phyloP scores from a whole-genome alignment of 139 green algal species.

The Chlorella sp. region DNA sequence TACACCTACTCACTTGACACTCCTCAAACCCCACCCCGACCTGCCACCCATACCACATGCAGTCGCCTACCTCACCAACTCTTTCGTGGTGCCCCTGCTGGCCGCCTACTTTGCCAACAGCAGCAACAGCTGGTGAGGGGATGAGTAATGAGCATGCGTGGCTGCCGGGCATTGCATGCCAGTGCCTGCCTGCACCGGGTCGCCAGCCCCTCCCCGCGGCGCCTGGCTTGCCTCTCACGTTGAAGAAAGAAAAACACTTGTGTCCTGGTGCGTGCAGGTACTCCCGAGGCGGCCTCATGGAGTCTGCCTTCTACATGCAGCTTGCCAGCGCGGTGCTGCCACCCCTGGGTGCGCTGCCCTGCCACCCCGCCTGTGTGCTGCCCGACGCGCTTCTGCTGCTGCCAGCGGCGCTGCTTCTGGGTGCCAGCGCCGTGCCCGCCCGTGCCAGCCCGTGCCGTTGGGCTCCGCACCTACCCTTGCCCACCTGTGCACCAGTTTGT shows the following conservation, averaged over 20 bases:
- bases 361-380: no score
- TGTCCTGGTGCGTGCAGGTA: constrained; percentile 41
- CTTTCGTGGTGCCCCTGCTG: constrained; percentile 55
- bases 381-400: not conserved
- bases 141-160: not conserved
- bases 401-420: no score
- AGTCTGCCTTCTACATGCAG: constrained; percentile 67
- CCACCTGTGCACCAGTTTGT: no score
- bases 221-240: not conserved
- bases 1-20: no score
- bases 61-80: constrained; percentile 58
- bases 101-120: constrained; percentile 26
- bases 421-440: not conserved
- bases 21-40: no score
- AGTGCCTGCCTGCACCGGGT: not conserved
- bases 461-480: not conserved
- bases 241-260: not conserved
- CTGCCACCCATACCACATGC: not conserved
- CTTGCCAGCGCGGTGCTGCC: constrained; percentile 63
- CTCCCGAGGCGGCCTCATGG: constrained; percentile 60
- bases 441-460: not conserved
- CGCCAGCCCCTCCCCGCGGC: not conserved
- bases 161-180: not conserved
- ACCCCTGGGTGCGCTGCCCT: constrained; percentile 23
- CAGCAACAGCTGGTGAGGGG: constrained; percentile 18